Base-by-base conservation (phyloP, 2,329 filamentous ascomycete genomes). In the Claviceps africana region DNA sequence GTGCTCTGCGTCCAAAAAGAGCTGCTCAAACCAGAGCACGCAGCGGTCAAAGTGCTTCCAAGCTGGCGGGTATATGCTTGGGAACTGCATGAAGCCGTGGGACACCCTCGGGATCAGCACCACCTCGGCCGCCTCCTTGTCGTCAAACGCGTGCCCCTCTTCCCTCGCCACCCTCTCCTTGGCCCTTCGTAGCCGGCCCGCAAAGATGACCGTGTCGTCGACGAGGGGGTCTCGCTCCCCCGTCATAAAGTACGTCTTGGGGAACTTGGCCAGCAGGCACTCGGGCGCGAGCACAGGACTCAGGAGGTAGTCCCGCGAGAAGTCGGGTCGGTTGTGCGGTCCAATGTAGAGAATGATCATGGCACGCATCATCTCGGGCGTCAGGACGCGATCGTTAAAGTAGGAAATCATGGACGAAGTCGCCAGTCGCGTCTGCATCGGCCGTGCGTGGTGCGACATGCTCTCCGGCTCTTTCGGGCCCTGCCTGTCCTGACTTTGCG, bases 301-400 rank as follows among this genome's bases (percentile, higher is more conserved):
- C 2, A 98, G 79, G 0, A 95, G 78, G 64, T 89, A 96, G 66
- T 98, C 91, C 7, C 86, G 88, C 30, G 81, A 81, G 66, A 98
- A 97, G 64, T 97, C 89, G 0, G 93, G 93, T 1, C 90, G 84
- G 65, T 93, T 88, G 64, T 96, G 86, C 0, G 90, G 89, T 0
- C 93, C 93, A 52, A 98, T 86, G 65, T 98, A 98, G 4, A 98
- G 75, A 58, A 98, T 95, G 58, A 98, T 95, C 90, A 98, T 97
- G 56, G 90, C 88, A 33, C 93, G 86, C 85, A 97, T 96, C 88
- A 97, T 95, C 67, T 98, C 93, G 0, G 93, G 91, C 0, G 88
- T 91, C 15, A 98, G 76, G 30, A 98, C 86, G 30, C 93, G 85
- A 66, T 98, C 93, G 65, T 95, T 93, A 67, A 96, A 95, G 69